Percentiles rank a stretch among this genome's conserved stretches.
Conservation (phyloP, 805 yeast species). For the Candida alai region DNA sequence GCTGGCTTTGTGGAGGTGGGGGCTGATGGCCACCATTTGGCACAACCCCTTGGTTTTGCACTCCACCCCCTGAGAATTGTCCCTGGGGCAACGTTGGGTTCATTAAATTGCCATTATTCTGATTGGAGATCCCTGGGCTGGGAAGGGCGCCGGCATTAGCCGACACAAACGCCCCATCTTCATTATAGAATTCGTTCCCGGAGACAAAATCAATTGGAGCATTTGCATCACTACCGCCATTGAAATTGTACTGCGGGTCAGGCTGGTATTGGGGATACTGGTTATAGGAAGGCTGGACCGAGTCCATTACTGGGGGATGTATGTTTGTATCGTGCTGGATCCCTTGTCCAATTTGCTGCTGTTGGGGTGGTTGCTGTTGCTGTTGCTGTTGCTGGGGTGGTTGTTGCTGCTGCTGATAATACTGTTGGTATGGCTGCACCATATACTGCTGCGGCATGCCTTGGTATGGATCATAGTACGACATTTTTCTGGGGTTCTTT, state of each 20-base stretch:
- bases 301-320: slow-evolving; percentile 13
- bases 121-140: neutral
- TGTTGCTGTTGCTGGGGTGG: slow-evolving; percentile 6
- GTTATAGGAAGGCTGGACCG: slow-evolving; percentile 16
- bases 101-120: neutral
- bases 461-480: slow-evolving; percentile 41
- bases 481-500: no score
- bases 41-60: neutral
- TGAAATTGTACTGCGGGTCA: slow-evolving; percentile 15
- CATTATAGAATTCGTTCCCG: slow-evolving; percentile 22
- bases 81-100: neutral
- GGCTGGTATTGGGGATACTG: slow-evolving; percentile 10
- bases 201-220: slow-evolving; percentile 3
- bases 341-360: slow-evolving; percentile 8
- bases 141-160: neutral
- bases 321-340: no score
- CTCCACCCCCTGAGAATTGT: slow-evolving; percentile 1
- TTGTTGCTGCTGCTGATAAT: slow-evolving; percentile 16
- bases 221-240: neutral
- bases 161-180: slow-evolving; percentile 14
- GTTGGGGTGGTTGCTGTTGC: slow-evolving; percentile 10
- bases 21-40: neutral
- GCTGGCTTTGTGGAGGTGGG: slow-evolving; percentile 2
- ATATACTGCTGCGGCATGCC: slow-evolving; percentile 36
- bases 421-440: slow-evolving; percentile 33